Base-by-base conservation (phyloP, 768 basidiomycete species). In the Tricholoma saponaceum region DNA sequence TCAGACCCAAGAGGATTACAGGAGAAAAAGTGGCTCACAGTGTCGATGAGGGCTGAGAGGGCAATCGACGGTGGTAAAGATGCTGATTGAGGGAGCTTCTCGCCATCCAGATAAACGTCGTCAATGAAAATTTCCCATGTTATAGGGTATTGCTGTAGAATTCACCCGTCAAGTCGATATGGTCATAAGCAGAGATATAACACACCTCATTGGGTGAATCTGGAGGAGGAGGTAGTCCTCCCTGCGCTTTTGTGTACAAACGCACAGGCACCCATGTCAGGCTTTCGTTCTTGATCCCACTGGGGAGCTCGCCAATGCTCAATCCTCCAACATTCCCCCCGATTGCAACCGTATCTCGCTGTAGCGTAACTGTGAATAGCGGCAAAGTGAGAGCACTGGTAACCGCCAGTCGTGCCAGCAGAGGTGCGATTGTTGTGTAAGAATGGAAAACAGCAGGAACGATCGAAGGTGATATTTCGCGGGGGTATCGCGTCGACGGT, bases 111-210 rank as follows among this genome's bases (percentile, higher is more conserved):
- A 66, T 76, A 91, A 5, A 91, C 85, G 56, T 84, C 84, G 54
- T 90, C 89, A 6, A 92, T 58, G 25, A 80, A 75, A 5, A 90
- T 73, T 67, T 92, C 90, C 90, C 90, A 91, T 10, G 84, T 76
- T 25, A 86, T 73, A 1, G 85, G 83, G 66, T 86, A 86, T 12
- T 70, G 68, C 85, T 85, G 61, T 6, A n/a, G n/a, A 20, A 30
- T 10, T 32, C 50, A 32, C 35, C 28, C 9, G 62, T 66, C 14
- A 60, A 63, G n/a, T 28, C 25, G 28, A 18, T 8, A 51, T 25
- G 39, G 54, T 13, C 3, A 26, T 28, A 22, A n/a, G 26, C 18
- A 30, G 58, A 52, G n/a, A 54, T 13, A 13, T 20, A 22, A 70
- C 78, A 32, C 39, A 87, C 87, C 77, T 91, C 89, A 12, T 76